phyloP scores from a whole-genome alignment of 1,284 basidiomycete species.

The Trichosporon ovoides region DNA sequence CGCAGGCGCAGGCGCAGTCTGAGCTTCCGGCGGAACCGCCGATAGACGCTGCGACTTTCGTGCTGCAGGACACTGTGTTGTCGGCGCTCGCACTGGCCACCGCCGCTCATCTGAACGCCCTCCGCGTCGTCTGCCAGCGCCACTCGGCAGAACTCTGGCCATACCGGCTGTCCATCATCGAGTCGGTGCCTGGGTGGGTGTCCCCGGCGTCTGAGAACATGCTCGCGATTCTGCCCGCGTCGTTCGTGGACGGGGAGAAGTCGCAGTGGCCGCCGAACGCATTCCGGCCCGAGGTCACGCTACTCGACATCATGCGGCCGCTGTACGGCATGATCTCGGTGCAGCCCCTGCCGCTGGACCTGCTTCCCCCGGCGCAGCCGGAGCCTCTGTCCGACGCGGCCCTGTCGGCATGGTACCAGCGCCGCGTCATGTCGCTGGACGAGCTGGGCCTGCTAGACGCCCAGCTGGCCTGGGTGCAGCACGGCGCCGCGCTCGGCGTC shows the following conservation, averaged over 20 bases:
- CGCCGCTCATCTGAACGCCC: slow-evolving; percentile 56
- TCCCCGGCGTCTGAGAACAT: slow-evolving; percentile 57
- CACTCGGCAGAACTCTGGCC: slow-evolving; percentile 62
- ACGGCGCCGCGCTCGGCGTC: slow-evolving; percentile 74
- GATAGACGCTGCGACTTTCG: slow-evolving; percentile 54
- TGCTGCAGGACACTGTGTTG: slow-evolving; percentile 57
- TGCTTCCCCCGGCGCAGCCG: slow-evolving; percentile 20
- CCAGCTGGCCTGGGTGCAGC: slow-evolving; percentile 72
- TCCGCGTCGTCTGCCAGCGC: slow-evolving; percentile 58
- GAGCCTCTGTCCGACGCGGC: slow-evolving; percentile 35
- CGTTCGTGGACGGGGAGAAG: slow-evolving; percentile 54
- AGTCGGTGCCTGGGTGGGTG: slow-evolving; percentile 66
- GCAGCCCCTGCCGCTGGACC: not conserved
- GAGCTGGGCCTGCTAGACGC: slow-evolving; percentile 70
- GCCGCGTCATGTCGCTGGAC: slow-evolving; percentile 61
- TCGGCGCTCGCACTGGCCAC: slow-evolving; percentile 64
- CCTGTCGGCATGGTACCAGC: slow-evolving; percentile 68
- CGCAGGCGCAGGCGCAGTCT: not conserved
- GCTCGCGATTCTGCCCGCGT: slow-evolving; percentile 60
- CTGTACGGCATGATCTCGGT: slow-evolving; percentile 7
- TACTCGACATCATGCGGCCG: slow-evolving; percentile 14
- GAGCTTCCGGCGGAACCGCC: slow-evolving; percentile 19
- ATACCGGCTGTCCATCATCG: slow-evolving; percentile 63
- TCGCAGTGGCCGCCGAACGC: slow-evolving; percentile 15
- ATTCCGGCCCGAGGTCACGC: not conserved